These are phyloP conservation scores for Tetrapisispora pingtungensis DNA, from an alignment of 805 yeast genomes.

Conservation along the genomic window DNA sequence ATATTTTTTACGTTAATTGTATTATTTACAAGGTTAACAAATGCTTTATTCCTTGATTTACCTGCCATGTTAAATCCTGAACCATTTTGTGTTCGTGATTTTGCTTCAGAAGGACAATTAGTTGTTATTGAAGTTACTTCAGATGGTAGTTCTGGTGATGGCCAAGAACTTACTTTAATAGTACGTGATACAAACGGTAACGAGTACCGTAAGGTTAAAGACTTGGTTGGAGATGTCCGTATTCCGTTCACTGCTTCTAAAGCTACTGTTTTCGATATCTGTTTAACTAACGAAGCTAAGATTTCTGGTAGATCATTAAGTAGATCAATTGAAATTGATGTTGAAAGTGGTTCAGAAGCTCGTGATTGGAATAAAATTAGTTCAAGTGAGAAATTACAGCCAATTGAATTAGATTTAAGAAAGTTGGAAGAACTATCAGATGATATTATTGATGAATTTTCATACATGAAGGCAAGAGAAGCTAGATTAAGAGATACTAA, in stretches of 20 bases:
- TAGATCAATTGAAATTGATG: constrained; percentile 79
- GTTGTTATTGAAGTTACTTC: constrained; percentile 78
- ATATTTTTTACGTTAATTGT: neutral
- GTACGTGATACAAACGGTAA: constrained; percentile 77
- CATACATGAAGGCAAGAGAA: constrained; percentile 79
- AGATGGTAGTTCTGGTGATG: constrained; percentile 73
- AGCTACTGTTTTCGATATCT: constrained; percentile 80
- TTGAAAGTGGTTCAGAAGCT: constrained; percentile 93
- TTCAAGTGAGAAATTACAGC: constrained; percentile 86
- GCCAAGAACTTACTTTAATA: constrained; percentile 61
- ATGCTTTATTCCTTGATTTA: constrained; percentile 37
- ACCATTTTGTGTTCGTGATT: constrained; percentile 87
- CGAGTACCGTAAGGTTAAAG: constrained; percentile 69
- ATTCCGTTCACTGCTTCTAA: constrained; percentile 80
- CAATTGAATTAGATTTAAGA: constrained; percentile 83
- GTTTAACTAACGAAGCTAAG: constrained; percentile 61
- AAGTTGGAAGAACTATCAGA: constrained; percentile 76
- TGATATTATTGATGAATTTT: constrained; percentile 71
- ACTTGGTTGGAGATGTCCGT: constrained; percentile 59
- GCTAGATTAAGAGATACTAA: constrained; percentile 91
- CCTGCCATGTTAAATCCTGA: constrained; percentile 36
- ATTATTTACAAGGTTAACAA: neutral
- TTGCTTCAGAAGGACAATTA: constrained; percentile 71
- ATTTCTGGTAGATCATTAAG: constrained; percentile 35
- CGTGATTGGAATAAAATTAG: constrained; percentile 96